phyloP scores from a whole-genome alignment of 352 stramenopile species.

The Peronospora farinosa region DNA sequence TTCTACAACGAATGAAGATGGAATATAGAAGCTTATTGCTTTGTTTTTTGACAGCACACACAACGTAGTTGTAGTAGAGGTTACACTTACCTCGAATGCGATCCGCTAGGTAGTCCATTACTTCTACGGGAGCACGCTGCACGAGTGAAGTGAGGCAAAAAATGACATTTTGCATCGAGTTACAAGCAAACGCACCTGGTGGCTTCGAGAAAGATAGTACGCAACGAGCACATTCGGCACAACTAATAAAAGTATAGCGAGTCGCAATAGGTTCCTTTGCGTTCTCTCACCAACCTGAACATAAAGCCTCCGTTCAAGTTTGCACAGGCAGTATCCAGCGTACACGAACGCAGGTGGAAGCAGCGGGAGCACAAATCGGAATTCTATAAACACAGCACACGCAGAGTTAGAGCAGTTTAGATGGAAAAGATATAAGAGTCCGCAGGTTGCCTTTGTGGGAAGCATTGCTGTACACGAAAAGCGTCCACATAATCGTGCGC shows the following conservation, averaged over 20 bases:
- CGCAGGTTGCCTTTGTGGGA: constrained; percentile 65
- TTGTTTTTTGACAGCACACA: neutral
- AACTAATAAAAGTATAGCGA: constrained; percentile 45
- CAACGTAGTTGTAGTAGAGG: neutral
- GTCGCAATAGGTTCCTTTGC: constrained; percentile 48
- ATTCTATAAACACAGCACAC: constrained; percentile 36
- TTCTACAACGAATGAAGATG: constrained; percentile 12
- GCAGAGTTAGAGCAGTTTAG: neutral
- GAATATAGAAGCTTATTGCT: neutral
- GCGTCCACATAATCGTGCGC: constrained; percentile 53
- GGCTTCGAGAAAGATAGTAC: constrained; percentile 64
- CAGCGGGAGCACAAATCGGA: constrained; percentile 80
- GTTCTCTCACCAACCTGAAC: constrained; percentile 46
- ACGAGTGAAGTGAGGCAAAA: constrained; percentile 1
- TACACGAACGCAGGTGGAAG: constrained; percentile 70
- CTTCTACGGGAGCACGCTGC: constrained; percentile 60
- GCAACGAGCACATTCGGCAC: constrained; percentile 58
- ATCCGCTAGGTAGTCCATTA: constrained; percentile 75
- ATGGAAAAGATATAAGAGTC: neutral
- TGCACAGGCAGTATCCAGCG: constrained; percentile 63
- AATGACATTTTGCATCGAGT: neutral
- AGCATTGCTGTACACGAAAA: constrained; percentile 73
- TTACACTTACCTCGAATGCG: constrained; percentile 40
- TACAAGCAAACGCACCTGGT: constrained; percentile 29
- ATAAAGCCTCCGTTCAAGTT: constrained; percentile 59